Conservation (phyloP, 2,329 filamentous ascomycete genomes). For the Xylariomycetidae sp. region DNA sequence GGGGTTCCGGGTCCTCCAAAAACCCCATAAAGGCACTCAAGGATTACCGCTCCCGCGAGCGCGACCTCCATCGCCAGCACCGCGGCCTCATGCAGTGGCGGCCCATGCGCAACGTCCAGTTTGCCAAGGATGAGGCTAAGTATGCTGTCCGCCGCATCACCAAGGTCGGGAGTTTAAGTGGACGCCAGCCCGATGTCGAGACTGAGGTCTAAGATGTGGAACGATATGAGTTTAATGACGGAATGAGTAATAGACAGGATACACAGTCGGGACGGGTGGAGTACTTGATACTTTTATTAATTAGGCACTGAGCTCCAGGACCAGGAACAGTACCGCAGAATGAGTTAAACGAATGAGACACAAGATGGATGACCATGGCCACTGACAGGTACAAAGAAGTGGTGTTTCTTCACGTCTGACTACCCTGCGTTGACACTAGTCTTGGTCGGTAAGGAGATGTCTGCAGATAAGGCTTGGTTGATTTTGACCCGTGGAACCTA, state of each 20-base stretch:
- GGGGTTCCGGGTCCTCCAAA: conserved; percentile 29
- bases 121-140: conserved; percentile 81
- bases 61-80: conserved; percentile 77
- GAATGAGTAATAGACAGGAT: background rate
- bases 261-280: too few species aligned
- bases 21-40: conserved; percentile 54
- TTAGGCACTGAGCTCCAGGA: too few species aligned
- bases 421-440: too few species aligned
- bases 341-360: conserved; percentile 17
- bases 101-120: conserved; percentile 77
- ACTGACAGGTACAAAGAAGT: too few species aligned
- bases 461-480: too few species aligned
- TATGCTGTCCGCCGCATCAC: conserved; percentile 71
- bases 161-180: conserved; percentile 70
- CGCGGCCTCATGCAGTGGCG: conserved; percentile 93
- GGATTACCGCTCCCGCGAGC: conserved; percentile 61
- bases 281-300: too few species aligned
- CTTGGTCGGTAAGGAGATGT: too few species aligned
- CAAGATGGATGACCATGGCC: background rate
- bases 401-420: too few species aligned
- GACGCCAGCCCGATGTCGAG: conserved; percentile 82
- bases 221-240: background rate
- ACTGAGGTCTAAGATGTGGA: conserved; percentile 51
- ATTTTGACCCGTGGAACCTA: too few species aligned
- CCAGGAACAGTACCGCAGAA: conserved; percentile 8